phyloP scores from a whole-genome alignment of 2,329 filamentous ascomycete species.

The Emericellopsis cladophorae region DNA sequence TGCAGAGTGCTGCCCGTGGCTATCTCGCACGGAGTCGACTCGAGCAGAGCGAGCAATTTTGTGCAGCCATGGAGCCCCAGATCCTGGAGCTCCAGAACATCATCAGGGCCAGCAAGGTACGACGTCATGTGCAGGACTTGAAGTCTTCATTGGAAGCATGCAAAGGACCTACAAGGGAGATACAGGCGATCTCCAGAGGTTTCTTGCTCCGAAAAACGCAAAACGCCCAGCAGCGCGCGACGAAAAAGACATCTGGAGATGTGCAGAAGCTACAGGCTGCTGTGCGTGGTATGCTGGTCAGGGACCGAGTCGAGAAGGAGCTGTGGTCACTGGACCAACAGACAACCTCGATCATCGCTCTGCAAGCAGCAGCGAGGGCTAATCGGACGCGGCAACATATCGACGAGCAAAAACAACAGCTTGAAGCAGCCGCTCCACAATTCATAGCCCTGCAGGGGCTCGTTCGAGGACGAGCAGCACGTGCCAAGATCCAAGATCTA shows the following conservation, averaged over 20 bases:
- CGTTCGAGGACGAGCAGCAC: slow-evolving; percentile 33
- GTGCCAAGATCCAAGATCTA: slow-evolving; percentile 28
- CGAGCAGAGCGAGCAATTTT: slow-evolving; percentile 50
- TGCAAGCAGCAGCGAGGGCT: slow-evolving; percentile 58
- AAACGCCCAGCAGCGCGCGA: slow-evolving; percentile 41
- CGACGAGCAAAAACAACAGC: slow-evolving; percentile 32
- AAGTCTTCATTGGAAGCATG: slow-evolving; percentile 48
- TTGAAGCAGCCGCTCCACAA: slow-evolving; percentile 33
- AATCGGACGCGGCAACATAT: slow-evolving; percentile 44
- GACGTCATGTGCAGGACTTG: slow-evolving; percentile 42
- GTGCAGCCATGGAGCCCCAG: slow-evolving; percentile 57
- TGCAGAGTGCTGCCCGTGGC: slow-evolving; percentile 72
- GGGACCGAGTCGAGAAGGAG: slow-evolving; percentile 42
- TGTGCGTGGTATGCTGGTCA: slow-evolving; percentile 52
- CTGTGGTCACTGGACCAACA: slow-evolving; percentile 37
- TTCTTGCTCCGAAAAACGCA: slow-evolving; percentile 50
- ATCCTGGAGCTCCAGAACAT: slow-evolving; percentile 75
- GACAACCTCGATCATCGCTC: slow-evolving; percentile 32
- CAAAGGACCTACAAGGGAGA: slow-evolving; percentile 49
- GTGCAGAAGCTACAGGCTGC: slow-evolving; percentile 52
- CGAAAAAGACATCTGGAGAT: slow-evolving; percentile 33
- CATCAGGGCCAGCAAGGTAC: slow-evolving; percentile 55
- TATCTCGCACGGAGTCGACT: slow-evolving; percentile 56
- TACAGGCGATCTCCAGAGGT: slow-evolving; percentile 56
- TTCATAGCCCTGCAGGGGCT: slow-evolving; percentile 32